A percentile compares a stretch with the other conserved stretches of the same genome.
Conservation (phyloP, 768 basidiomycete genomes). For the Rhodotorula babjevae region DNA sequence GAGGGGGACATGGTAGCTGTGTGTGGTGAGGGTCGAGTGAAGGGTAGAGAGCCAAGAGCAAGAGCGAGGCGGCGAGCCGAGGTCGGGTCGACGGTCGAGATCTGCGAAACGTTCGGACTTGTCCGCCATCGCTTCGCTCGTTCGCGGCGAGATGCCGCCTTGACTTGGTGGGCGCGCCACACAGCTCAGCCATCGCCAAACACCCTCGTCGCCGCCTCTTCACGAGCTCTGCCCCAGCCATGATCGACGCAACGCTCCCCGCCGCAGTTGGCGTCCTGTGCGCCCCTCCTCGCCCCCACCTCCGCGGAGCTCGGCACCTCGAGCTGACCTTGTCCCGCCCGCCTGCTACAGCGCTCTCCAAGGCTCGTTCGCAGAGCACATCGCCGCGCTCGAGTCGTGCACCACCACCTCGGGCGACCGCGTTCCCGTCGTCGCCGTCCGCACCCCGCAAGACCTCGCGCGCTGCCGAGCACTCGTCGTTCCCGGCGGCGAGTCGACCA, state of each 20-base stretch:
- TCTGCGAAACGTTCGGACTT: background rate
- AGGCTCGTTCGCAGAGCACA: constrained; percentile 87
- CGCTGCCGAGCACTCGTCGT: constrained; percentile 81
- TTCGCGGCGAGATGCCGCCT: too few relatives aligned
- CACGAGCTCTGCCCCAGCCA: background rate
- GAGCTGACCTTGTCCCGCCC: background rate
- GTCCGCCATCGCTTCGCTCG: background rate
- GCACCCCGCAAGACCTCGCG: constrained; percentile 67
- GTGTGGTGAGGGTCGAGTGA: background rate
- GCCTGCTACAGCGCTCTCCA: constrained; percentile 63
- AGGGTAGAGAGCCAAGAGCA: background rate
- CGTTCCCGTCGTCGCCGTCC: constrained; percentile 51
- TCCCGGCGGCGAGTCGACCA: constrained; percentile 94
- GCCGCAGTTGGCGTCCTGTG: constrained; percentile 23
- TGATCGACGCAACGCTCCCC: background rate
- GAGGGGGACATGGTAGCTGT: background rate
- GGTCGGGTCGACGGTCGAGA: too few relatives aligned
- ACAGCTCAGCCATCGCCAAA: background rate
- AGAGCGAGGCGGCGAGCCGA: background rate
- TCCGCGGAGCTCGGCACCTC: background rate
- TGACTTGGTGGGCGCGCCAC: too few relatives aligned
- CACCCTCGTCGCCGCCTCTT: background rate
- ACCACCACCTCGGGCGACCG: constrained; percentile 46
- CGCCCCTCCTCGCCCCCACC: background rate
- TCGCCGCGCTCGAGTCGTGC: constrained; percentile 57